Evolutionary conservation across 805 yeast species (phyloP).

Genomic region (Ogataea wickerhamii): DNA sequence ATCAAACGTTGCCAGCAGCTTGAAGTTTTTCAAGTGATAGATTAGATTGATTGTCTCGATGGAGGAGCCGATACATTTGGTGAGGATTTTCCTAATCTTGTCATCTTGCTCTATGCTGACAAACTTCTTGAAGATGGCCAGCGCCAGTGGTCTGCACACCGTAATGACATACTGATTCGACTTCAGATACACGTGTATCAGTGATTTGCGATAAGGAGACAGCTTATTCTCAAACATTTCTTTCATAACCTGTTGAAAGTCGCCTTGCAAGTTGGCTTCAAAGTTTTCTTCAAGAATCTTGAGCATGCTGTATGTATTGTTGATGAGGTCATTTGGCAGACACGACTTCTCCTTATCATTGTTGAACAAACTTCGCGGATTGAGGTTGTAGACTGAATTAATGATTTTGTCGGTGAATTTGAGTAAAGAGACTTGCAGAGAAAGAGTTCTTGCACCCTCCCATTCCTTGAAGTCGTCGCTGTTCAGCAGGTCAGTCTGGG

Average conservation of each 20-base stretch:
- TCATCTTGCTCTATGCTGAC: slow-evolving; percentile 13
- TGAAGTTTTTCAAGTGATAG: slow-evolving; percentile 25
- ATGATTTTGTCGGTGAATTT: slow-evolving; percentile 31
- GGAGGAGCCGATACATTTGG: slow-evolving; percentile 32
- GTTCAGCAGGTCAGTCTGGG: slow-evolving; percentile 30
- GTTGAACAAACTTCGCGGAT: slow-evolving; percentile 23
- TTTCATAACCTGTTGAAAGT: slow-evolving; percentile 19
- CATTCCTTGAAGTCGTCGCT: slow-evolving; percentile 29
- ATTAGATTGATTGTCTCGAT: slow-evolving; percentile 31
- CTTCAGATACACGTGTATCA: slow-evolving; percentile 33
- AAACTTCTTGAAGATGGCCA: slow-evolving; percentile 34
- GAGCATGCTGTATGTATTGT: slow-evolving; percentile 19
- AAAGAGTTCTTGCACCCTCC: slow-evolving; percentile 28
- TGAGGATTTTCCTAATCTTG: slow-evolving; percentile 27
- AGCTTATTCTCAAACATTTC: slow-evolving; percentile 18
- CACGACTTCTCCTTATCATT: slow-evolving; percentile 19
- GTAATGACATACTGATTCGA: slow-evolving; percentile 36
- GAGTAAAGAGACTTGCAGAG: slow-evolving; percentile 25
- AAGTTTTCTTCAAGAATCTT: slow-evolving; percentile 24
- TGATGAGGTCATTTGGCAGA: slow-evolving; percentile 18
- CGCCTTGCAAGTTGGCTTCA: slow-evolving; percentile 17
- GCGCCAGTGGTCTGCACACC: slow-evolving; percentile 34
- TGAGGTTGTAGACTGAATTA: slow-evolving; percentile 32
- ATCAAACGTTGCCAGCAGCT: slow-evolving; percentile 35
- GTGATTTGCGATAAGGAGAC: slow-evolving; percentile 17